These are phyloP conservation scores for Solanum virginianum DNA, from an alignment of 257 asterid genomes.

Conservation along the genomic window DNA sequence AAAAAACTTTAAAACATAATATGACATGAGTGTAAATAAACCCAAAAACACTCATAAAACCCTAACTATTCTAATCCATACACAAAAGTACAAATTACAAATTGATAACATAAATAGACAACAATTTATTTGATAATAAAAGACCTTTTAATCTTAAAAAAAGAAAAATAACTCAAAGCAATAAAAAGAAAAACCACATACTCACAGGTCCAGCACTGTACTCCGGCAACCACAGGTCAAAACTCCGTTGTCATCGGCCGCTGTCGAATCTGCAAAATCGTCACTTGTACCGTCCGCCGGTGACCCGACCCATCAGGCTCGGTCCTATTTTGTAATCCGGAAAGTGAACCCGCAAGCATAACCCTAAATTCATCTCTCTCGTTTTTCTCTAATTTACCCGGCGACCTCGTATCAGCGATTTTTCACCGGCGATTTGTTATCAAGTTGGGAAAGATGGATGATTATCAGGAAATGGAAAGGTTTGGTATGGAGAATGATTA, in stretches of 20 bases:
- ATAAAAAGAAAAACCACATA: background rate
- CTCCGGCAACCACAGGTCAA: no score
- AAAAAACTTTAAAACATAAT: no score
- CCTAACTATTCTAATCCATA: background rate
- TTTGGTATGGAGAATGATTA: constrained; percentile 77
- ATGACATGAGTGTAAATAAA: no score
- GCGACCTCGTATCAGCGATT: no score
- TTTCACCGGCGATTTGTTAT: background rate
- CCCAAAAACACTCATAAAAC: background rate
- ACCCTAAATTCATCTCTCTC: background rate
- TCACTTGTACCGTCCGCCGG: constrained; percentile 43
- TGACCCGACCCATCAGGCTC: background rate
- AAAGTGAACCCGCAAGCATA: no score
- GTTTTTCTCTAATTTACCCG: background rate
- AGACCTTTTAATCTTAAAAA: background rate
- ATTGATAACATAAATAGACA: background rate
- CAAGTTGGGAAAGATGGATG: constrained; percentile 39
- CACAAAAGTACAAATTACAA: background rate
- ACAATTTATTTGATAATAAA: background rate
- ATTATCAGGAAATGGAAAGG: constrained; percentile 68
- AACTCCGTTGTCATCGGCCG: constrained; percentile 5
- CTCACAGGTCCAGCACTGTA: background rate
- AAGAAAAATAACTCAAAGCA: background rate
- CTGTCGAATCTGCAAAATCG: constrained; percentile 31
- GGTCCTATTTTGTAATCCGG: no score